Conservation (phyloP, 257 asterid genomes). For the Orobanche coerulescens region DNA sequence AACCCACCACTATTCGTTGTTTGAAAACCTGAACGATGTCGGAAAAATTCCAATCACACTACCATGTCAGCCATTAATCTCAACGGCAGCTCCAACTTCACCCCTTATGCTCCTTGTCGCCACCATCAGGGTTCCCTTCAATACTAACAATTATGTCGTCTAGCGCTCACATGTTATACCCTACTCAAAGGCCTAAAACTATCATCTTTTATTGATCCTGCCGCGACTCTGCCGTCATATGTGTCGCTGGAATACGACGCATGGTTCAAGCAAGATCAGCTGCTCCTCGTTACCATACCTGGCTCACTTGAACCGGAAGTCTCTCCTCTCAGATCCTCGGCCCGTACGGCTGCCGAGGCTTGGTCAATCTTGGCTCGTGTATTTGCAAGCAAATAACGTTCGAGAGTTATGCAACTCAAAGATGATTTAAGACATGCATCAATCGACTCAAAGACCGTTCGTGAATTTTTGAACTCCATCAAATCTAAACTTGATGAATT, state of each 20-base stretch:
- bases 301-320: background rate
- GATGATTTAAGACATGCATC: background rate
- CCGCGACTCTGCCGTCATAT: too few relatives aligned
- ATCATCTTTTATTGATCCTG: too few relatives aligned
- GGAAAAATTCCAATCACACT: too few relatives aligned
- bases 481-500: background rate
- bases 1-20: too few relatives aligned
- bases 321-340: background rate
- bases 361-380: background rate
- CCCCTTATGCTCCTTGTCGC: too few relatives aligned
- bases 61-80: too few relatives aligned
- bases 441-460: background rate
- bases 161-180: too few relatives aligned
- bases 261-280: background rate
- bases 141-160: too few relatives aligned
- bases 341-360: background rate
- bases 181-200: too few relatives aligned
- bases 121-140: too few relatives aligned
- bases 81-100: too few relatives aligned
- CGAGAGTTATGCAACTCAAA: background rate
- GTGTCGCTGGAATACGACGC: background rate
- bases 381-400: background rate
- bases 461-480: background rate
- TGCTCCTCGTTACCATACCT: background rate
- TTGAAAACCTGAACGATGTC: too few relatives aligned